Percentiles rank a stretch among this genome's conserved stretches.
Evolutionary conservation across 2,329 filamentous ascomycete species (phyloP).

Genomic region (Gyromitra esculenta): DNA sequence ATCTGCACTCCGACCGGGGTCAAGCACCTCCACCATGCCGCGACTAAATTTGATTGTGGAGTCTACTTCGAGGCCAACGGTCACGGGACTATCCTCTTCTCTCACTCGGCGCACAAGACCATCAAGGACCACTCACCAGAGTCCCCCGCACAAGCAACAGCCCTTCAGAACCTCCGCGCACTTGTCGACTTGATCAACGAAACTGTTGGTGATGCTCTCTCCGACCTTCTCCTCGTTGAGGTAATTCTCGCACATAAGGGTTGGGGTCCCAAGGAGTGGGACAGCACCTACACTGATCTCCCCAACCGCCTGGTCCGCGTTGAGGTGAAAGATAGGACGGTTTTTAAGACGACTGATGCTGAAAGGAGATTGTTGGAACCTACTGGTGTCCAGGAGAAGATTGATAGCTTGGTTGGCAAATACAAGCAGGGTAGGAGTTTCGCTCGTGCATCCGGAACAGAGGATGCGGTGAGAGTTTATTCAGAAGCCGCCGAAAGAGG

Average conservation of each 20-base stretch:
- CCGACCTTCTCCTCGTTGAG: slow-evolving; percentile 94
- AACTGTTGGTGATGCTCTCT: slow-evolving; percentile 94
- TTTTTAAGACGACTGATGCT: slow-evolving; percentile 91
- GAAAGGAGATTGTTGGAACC: slow-evolving; percentile 87
- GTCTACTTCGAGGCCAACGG: slow-evolving; percentile 99
- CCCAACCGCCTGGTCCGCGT: slow-evolving; percentile 95
- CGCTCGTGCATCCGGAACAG: slow-evolving; percentile 90
- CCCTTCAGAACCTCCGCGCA: slow-evolving; percentile 83
- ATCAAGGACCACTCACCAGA: slow-evolving; percentile 82
- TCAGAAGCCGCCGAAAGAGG: slow-evolving; percentile 89
- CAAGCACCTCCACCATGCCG: slow-evolving; percentile 97
- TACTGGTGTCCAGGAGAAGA: slow-evolving; percentile 80
- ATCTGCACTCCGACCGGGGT: slow-evolving; percentile 95
- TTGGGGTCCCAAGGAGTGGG: slow-evolving; percentile 91
- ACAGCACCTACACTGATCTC: slow-evolving; percentile 89
- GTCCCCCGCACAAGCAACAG: slow-evolving; percentile 89
- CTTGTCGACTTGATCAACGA: slow-evolving; percentile 96
- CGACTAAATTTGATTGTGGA: slow-evolving; percentile 90
- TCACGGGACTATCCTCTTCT: slow-evolving; percentile 96
- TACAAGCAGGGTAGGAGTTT: slow-evolving; percentile 91
- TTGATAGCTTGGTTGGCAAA: slow-evolving; percentile 87
- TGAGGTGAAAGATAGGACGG: slow-evolving; percentile 84
- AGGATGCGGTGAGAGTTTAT: slow-evolving; percentile 95
- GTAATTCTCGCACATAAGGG: slow-evolving; percentile 94
- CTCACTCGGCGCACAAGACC: slow-evolving; percentile 78